These are phyloP conservation scores for Phytophthora crassamura DNA, from an alignment of 352 stramenopile species.

Conservation along the genomic window DNA sequence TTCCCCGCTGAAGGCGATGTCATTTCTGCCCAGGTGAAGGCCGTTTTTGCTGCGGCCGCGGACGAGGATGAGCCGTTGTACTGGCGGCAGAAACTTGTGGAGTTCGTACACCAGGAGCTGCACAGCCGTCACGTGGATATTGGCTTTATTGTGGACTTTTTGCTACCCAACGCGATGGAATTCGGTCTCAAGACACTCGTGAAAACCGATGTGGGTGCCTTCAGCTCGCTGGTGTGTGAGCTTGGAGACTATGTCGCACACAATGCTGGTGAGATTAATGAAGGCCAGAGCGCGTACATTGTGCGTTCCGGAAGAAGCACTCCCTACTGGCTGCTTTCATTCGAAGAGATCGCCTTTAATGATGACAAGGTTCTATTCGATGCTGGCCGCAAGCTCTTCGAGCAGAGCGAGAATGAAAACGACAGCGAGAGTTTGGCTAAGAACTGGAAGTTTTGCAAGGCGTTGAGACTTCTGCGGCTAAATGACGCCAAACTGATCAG, in stretches of 20 bases:
- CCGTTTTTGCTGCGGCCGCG: conserved; percentile 50
- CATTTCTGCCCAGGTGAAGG: conserved; percentile 46
- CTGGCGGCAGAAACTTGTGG: conserved; percentile 61
- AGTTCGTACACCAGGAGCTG: conserved; percentile 57
- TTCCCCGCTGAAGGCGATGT: conserved; percentile 51
- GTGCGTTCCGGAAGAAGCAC: conserved; percentile 40
- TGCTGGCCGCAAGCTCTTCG: conserved; percentile 34
- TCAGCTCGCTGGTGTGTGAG: conserved; percentile 60
- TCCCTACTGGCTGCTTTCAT: conserved; percentile 34
- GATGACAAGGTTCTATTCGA: conserved; percentile 42
- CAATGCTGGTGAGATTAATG: conserved; percentile 53
- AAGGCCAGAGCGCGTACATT: conserved; percentile 53
- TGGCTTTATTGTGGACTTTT: conserved; percentile 57
- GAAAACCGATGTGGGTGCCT: conserved; percentile 42
- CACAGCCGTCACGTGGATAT: conserved; percentile 58
- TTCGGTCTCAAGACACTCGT: conserved; percentile 61
- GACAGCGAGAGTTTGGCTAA: conserved; percentile 43
- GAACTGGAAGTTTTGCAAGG: conserved; percentile 77
- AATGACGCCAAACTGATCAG: conserved; percentile 43
- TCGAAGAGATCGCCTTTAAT: conserved; percentile 25
- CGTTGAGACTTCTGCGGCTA: conserved; percentile 57
- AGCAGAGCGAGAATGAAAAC: conserved; percentile 18
- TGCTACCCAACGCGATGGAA: conserved; percentile 66
- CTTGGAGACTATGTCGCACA: conserved; percentile 59
- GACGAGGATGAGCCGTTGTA: conserved; percentile 36